Evolutionary conservation across 1,284 basidiomycete species (phyloP).

Genomic region (Dichomitus squalens): DNA sequence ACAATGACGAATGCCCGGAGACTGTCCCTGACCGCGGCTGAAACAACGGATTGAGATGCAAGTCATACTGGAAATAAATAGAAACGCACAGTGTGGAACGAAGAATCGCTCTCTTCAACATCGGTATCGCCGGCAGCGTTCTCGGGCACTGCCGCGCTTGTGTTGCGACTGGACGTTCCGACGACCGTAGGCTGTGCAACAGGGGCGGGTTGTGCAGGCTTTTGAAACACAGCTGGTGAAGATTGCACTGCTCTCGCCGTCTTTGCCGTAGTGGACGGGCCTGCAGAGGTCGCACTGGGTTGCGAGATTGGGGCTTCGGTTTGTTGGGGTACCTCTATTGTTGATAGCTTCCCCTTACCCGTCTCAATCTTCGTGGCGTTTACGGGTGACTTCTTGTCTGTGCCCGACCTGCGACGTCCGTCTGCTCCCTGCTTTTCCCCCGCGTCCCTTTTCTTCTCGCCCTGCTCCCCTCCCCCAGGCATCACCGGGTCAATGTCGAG

Average conservation of each 20-base stretch:
- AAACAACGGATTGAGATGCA: not conserved
- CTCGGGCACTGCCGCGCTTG: not conserved
- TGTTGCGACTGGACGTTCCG: not conserved
- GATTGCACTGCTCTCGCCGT: not conserved
- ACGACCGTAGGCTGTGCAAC: not conserved
- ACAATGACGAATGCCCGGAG: constrained; percentile 2
- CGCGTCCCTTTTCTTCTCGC: too few relatives aligned
- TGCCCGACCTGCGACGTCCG: too few relatives aligned
- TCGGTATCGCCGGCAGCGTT: not conserved
- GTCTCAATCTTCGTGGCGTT: too few relatives aligned
- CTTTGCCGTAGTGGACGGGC: not conserved
- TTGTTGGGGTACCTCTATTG: not conserved
- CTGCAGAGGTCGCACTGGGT: not conserved
- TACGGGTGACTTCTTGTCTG: too few relatives aligned
- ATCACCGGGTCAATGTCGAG: too few relatives aligned
- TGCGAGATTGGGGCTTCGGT: not conserved
- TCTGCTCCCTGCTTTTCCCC: too few relatives aligned
- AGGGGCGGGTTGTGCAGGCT: not conserved
- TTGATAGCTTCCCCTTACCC: too few relatives aligned
- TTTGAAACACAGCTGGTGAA: not conserved
- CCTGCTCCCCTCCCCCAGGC: too few relatives aligned
- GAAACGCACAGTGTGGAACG: constrained; percentile 7
- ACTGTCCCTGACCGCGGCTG: not conserved
- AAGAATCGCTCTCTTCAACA: not conserved
- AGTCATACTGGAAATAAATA: not conserved